Base-by-base conservation (phyloP, 2,329 filamentous ascomycete species). In the Verticillium tricorpus region DNA sequence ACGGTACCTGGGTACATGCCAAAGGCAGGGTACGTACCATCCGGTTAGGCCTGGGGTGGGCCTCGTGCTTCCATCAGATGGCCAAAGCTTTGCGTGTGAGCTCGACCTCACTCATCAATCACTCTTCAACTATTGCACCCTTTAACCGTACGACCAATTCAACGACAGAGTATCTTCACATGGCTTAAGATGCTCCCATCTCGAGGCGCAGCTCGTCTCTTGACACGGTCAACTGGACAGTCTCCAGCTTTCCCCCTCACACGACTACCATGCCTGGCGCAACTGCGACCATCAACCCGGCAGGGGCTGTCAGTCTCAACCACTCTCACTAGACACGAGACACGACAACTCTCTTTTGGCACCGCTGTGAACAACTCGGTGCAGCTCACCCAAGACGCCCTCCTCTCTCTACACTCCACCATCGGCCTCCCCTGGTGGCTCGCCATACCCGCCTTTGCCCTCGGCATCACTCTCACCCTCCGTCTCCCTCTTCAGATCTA, bases 371-470 rank as follows among this genome's bases (percentile, higher is more conserved):
- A 58, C 7, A 22, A 31, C 28, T 25, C 34, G 3, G 58, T 63
- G 11, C 60, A 62, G 28, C 2, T 45, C 17, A 31, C 54, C 14
- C 52, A 62, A n/a, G 45, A 58, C 19, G 25, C 25, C 19, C 40
- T 63, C 25, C 11, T 61, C 19, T 12, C 72, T 56, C 60, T 81
- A 11, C 83, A 87, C 67, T 61, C 63, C 28, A 50, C 68, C 57
- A 74, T 75, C 28, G 77, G 78, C 40, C 69, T 81, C 1, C 82
- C 83, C 1, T 87, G 84, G 84, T 85, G 76, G 66, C 65, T 85
- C 35, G 76, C 78, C 32, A 82, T 87, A 56, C 83, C 84, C 5
- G 73, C 82, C n/a, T 72, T 82, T 15, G 81, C 82, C 7, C 63
- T 85, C 2, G 69, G 73, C 56, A 71, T 85, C 67, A 81, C 77